These are phyloP conservation scores for Podila epigama DNA, from an alignment of 192 early-diverging fungal genomes.

Conservation along the genomic window DNA sequence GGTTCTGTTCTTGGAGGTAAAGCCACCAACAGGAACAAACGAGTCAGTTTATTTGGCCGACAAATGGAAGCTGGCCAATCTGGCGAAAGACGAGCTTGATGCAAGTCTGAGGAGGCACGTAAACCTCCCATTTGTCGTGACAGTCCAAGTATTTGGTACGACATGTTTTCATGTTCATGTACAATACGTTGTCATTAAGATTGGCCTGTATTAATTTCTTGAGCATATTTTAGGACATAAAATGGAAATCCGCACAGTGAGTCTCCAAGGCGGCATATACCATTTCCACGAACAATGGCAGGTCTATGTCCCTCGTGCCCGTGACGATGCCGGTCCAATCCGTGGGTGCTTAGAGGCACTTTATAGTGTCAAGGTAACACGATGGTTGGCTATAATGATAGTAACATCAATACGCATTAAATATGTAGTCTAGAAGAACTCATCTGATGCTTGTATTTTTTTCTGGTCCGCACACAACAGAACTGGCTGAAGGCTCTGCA, in stretches of 20 bases:
- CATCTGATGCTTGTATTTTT: too few relatives aligned
- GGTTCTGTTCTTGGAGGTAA: constrained; percentile 5
- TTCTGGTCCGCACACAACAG: too few relatives aligned
- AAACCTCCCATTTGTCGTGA: background rate
- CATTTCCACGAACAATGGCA: constrained; percentile 6
- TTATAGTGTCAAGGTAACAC: constrained; percentile 6
- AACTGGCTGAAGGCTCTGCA: constrained; percentile 2
- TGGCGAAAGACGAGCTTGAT: constrained; percentile 10
- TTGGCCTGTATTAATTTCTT: background rate
- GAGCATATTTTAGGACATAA: background rate
- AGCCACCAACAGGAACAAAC: background rate
- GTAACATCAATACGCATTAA: too few relatives aligned
- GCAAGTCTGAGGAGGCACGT: constrained; percentile 1
- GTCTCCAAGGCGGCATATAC: constrained; percentile 1
- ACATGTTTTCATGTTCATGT: background rate
- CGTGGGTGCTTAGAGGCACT: constrained; percentile 1
- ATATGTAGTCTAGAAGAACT: too few relatives aligned
- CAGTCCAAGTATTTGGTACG: constrained; percentile 8
- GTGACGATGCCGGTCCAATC: background rate
- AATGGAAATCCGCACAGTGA: constrained; percentile 2
- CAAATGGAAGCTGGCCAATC: constrained; percentile 1
- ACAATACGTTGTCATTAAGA: too few relatives aligned
- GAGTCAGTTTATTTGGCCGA: constrained; percentile 1
- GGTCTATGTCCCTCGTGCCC: constrained; percentile 3
- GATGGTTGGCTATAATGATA: too few relatives aligned